Conservation (phyloP, 2,329 filamentous ascomycete species). For the Didymella pinodella region DNA sequence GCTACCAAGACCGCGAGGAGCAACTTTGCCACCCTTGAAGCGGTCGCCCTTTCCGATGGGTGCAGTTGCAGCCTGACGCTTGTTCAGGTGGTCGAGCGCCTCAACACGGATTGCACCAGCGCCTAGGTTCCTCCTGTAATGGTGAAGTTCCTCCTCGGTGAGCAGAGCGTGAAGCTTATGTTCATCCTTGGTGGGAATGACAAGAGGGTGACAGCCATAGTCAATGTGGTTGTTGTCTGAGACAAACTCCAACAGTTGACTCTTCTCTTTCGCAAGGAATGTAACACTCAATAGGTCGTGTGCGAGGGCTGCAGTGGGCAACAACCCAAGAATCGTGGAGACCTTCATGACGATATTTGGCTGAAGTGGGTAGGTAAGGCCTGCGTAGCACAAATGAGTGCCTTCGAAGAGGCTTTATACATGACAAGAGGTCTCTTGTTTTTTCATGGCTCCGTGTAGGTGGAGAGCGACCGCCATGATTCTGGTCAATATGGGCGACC, state of each 20-base stretch:
- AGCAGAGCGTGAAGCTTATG: constrained; percentile 46
- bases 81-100: constrained; percentile 36
- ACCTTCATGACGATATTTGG: constrained; percentile 35
- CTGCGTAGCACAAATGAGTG: neutral
- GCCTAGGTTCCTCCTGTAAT: constrained; percentile 36
- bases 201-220: constrained; percentile 47
- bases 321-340: constrained; percentile 34
- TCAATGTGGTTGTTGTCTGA: constrained; percentile 42
- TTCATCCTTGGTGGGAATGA: constrained; percentile 36
- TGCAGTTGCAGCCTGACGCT: constrained; percentile 38
- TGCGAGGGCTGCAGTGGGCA: constrained; percentile 37
- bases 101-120: constrained; percentile 35
- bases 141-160: constrained; percentile 33
- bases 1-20: constrained; percentile 54
- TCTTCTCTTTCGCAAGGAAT: constrained; percentile 44
- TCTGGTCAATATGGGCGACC: constrained; percentile 10
- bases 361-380: neutral
- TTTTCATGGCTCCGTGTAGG: constrained; percentile 3
- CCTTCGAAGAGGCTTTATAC: constrained; percentile 7
- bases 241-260: constrained; percentile 39
- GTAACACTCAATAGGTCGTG: constrained; percentile 41
- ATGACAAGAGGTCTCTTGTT: neutral
- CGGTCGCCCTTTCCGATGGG: constrained; percentile 52
- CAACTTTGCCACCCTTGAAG: constrained; percentile 54
- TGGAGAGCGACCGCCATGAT: constrained; percentile 3